These are phyloP conservation scores for Copromyces sp. DNA, from an alignment of 495 filamentous ascomycete species.

Conservation along the genomic window DNA sequence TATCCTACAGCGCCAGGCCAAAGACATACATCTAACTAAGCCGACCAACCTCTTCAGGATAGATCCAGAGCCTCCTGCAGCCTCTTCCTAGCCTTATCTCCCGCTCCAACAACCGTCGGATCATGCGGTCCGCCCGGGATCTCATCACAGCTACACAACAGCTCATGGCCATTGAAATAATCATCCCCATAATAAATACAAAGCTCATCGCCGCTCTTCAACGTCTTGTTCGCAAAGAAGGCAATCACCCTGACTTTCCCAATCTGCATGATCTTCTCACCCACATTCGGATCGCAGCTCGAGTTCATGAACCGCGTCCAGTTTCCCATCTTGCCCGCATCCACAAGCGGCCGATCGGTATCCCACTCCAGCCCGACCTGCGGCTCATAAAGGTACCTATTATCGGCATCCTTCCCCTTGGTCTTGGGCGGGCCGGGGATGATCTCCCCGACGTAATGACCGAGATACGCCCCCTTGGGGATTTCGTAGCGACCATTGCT, in stretches of 20 bases:
- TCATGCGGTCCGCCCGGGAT: background rate
- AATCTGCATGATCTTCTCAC: background rate
- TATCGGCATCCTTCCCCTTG: background rate
- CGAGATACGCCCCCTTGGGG: background rate
- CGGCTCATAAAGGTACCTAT: background rate
- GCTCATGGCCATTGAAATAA: slow-evolving; percentile 8
- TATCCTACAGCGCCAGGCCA: background rate
- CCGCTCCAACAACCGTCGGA: background rate
- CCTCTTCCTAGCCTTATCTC: background rate
- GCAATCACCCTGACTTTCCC: slow-evolving; percentile 8
- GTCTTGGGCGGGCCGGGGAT: background rate
- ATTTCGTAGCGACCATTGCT: background rate
- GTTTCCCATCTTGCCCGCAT: slow-evolving; percentile 10
- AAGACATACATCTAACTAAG: background rate
- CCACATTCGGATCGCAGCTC: slow-evolving; percentile 12
- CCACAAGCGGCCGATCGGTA: background rate
- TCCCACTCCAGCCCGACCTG: background rate
- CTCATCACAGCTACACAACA: background rate
- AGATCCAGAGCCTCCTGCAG: background rate
- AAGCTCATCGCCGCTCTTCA: slow-evolving; percentile 8
- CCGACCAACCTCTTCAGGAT: background rate
- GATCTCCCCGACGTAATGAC: slow-evolving; percentile 5
- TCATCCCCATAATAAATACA: slow-evolving; percentile 12
- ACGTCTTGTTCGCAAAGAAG: background rate
- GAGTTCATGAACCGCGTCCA: slow-evolving; percentile 22